These are phyloP conservation scores for Aspergillus kassunensis DNA, from an alignment of 495 filamentous ascomycete genomes.

Conservation along the genomic window DNA sequence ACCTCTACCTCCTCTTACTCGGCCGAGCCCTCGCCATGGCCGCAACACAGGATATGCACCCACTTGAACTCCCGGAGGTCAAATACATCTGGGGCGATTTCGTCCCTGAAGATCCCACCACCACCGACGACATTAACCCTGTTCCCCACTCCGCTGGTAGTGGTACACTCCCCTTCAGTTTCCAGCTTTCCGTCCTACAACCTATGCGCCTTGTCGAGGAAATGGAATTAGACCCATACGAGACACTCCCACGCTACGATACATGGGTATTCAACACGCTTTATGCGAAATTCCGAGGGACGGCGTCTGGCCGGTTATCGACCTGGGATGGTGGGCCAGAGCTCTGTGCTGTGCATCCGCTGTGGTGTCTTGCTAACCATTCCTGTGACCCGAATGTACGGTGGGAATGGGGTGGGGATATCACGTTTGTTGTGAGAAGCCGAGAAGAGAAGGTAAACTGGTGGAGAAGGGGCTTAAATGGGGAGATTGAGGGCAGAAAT, in stretches of 20 bases:
- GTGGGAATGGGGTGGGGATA: constrained; percentile 90
- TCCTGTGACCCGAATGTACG: constrained; percentile 88
- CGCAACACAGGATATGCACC: constrained; percentile 73
- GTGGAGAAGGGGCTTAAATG: constrained; percentile 36
- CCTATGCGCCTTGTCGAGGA: constrained; percentile 84
- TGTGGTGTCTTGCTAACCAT: constrained; percentile 86
- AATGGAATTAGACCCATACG: constrained; percentile 86
- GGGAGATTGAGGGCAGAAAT: not conserved
- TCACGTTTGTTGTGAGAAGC: constrained; percentile 57
- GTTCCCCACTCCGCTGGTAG: constrained; percentile 9
- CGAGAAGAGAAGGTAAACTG: constrained; percentile 41
- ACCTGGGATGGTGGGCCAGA: constrained; percentile 70
- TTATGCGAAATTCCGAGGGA: constrained; percentile 89
- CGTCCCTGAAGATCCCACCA: not conserved
- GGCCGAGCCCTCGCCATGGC: constrained; percentile 82
- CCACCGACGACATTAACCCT: constrained; percentile 5
- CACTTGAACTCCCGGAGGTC: constrained; percentile 76
- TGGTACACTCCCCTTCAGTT: constrained; percentile 75
- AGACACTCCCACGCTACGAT: constrained; percentile 60
- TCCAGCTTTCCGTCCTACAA: constrained; percentile 74
- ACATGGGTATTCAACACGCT: constrained; percentile 93
- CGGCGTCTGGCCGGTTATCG: constrained; percentile 77
- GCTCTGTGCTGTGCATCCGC: constrained; percentile 70
- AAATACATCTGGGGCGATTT: constrained; percentile 85
- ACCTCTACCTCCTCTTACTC: constrained; percentile 75